phyloP scores from a whole-genome alignment of 2,329 filamentous ascomycete genomes.

The Ceratocystis destructans region DNA sequence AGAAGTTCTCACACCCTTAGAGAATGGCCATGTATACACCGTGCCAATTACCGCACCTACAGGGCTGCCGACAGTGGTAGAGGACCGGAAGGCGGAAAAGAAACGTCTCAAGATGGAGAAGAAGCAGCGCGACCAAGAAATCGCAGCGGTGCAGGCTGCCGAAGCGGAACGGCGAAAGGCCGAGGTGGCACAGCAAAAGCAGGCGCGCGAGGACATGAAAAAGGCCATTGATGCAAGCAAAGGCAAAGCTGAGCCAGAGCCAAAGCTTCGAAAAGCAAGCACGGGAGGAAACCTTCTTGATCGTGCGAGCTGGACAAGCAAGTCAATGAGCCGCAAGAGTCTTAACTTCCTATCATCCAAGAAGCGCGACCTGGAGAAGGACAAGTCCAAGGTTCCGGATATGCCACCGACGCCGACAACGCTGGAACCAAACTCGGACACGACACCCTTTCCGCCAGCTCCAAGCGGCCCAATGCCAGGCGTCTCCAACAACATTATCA shows the following conservation, averaged over 20 bases:
- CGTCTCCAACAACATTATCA: neutral
- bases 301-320: constrained; percentile 57
- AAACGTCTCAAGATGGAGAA: constrained; percentile 23
- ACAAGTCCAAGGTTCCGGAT: neutral
- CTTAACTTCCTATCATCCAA: constrained; percentile 49
- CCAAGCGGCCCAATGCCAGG: neutral
- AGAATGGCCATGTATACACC: constrained; percentile 3
- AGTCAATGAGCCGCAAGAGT: constrained; percentile 65
- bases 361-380: constrained; percentile 28
- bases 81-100: constrained; percentile 34
- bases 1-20: neutral
- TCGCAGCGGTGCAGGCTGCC: constrained; percentile 39
- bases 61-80: constrained; percentile 9
- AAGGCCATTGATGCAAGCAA: constrained; percentile 54
- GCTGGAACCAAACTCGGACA: neutral
- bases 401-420: constrained; percentile 5
- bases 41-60: neutral
- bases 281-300: constrained; percentile 38
- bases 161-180: constrained; percentile 47
- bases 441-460: neutral
- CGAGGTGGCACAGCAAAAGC: constrained; percentile 32
- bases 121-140: constrained; percentile 36
- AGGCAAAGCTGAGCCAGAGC: constrained; percentile 32
- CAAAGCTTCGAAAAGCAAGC: constrained; percentile 23
- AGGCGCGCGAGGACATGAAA: constrained; percentile 47